Percentiles rank a stretch among this genome's conserved stretches.
phyloP scores from a whole-genome alignment of 805 yeast species.

The Lipomyces yamanashiensis region DNA sequence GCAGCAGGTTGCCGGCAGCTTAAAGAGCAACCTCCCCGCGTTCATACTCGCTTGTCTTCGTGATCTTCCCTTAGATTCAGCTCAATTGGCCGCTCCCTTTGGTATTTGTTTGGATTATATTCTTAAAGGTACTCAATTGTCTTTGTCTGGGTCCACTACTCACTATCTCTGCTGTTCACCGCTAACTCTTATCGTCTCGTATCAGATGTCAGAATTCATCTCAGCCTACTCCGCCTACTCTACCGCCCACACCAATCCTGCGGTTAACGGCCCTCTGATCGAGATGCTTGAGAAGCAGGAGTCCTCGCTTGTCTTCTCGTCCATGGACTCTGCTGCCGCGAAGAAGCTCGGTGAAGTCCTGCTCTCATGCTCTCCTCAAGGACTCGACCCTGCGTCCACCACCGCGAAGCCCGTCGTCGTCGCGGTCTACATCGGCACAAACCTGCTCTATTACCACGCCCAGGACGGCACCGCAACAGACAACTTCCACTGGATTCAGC shows the following conservation, averaged over 20 bases:
- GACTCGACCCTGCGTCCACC: conserved; percentile 11
- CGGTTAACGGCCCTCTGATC: conserved; percentile 2
- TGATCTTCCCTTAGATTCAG: too few relatives aligned
- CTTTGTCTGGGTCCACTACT: background rate
- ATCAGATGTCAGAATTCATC: conserved; percentile 18
- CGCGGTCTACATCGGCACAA: conserved; percentile 25
- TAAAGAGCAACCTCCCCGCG: too few relatives aligned
- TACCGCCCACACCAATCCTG: conserved; percentile 8
- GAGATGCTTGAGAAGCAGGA: conserved; percentile 23
- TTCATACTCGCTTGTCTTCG: too few relatives aligned
- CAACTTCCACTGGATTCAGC: conserved; percentile 31
- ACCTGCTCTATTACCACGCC: conserved; percentile 25
- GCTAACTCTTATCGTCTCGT: background rate
- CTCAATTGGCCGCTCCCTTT: too few relatives aligned
- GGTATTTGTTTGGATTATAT: too few relatives aligned
- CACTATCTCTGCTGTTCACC: background rate
- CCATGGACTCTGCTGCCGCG: conserved; percentile 29
- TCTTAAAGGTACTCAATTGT: background rate
- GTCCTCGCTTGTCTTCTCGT: conserved; percentile 16
- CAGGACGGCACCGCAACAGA: conserved; percentile 34
- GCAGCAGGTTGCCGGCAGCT: too few relatives aligned
- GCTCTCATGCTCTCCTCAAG: conserved; percentile 29
- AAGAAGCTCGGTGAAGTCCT: conserved; percentile 17
- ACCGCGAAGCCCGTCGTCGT: conserved; percentile 28
- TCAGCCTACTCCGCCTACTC: conserved; percentile 10